Percentiles rank a stretch among this genome's conserved stretches.
Conservation (phyloP, 345 rosid genomes). For the Cardiospermum halicacabum region DNA sequence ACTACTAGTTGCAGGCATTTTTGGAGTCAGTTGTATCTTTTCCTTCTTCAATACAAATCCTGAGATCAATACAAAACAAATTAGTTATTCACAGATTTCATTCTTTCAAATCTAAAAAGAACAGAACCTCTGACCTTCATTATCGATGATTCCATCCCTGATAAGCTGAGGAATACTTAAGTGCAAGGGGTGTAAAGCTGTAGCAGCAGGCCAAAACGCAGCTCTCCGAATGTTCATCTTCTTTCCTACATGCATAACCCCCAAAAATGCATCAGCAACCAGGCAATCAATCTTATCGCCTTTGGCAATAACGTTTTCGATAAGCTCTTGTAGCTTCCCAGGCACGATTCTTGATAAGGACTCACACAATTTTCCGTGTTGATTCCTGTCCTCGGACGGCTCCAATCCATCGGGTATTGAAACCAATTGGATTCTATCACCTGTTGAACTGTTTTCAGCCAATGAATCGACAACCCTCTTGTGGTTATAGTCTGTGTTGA, state of each 20-base stretch:
- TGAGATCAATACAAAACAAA: constrained; percentile 1
- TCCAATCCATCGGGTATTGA: constrained; percentile 22
- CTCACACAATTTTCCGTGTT: background rate
- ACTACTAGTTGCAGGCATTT: constrained; percentile 25
- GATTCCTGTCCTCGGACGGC: constrained; percentile 9
- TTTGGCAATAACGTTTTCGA: background rate
- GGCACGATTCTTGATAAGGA: background rate
- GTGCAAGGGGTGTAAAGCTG: constrained; percentile 19
- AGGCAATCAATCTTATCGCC: constrained; percentile 32
- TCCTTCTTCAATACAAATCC: constrained; percentile 20
- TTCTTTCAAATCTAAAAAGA: background rate
- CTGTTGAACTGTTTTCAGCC: background rate
- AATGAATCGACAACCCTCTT: constrained; percentile 8
- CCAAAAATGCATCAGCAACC: constrained; percentile 29
- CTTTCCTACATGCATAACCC: constrained; percentile 27
- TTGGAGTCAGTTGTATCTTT: constrained; percentile 19
- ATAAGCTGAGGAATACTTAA: constrained; percentile 29
- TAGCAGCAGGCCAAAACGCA: constrained; percentile 34
- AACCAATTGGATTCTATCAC: background rate
- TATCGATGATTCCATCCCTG: constrained; percentile 38
- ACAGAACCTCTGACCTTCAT: constrained; percentile 22
- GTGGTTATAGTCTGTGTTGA: constrained; percentile 2
- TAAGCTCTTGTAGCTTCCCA: background rate
- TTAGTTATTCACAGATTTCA: background rate
- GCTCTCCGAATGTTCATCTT: constrained; percentile 35